Percentiles rank a stretch among this genome's conserved stretches.
Evolutionary conservation across 805 yeast genomes (phyloP).

Genomic region (Hanseniaspora nectarophila): DNA sequence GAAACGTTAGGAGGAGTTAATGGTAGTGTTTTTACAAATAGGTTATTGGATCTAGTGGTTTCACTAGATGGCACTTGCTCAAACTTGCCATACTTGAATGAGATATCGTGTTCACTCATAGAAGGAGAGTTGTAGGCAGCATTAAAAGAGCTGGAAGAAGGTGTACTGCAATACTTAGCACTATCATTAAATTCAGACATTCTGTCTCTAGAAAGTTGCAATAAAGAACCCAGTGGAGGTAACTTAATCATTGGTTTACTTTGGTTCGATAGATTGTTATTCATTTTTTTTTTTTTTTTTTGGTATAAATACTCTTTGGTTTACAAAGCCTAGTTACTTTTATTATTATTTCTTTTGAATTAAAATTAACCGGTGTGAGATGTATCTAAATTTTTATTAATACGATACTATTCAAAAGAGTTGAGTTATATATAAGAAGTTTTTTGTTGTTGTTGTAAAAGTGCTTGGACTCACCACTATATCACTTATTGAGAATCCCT

Average conservation of each 20-base stretch:
- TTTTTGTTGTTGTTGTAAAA: no score
- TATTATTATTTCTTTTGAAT: no score
- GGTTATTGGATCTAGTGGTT: not conserved
- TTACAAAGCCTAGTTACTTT: no score
- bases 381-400: no score
- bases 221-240: constrained; percentile 3
- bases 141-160: not conserved
- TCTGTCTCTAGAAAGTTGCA: not conserved
- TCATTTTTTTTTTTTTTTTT: no score
- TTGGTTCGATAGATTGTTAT: not conserved
- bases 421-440: no score
- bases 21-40: not conserved
- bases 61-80: not conserved
- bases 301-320: no score
- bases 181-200: not conserved
- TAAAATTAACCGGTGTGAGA: no score
- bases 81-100: not conserved
- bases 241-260: not conserved
- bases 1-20: constrained; percentile 1
- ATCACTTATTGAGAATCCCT: no score
- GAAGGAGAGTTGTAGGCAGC: constrained; percentile 3
- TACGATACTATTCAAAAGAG: no score
- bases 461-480: no score
- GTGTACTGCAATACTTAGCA: not conserved
- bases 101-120: constrained; percentile 3